Percentiles rank a stretch among this genome's conserved stretches.
phyloP scores from a whole-genome alignment of 2,329 filamentous ascomycete genomes.

The Monosporascus sp. region DNA sequence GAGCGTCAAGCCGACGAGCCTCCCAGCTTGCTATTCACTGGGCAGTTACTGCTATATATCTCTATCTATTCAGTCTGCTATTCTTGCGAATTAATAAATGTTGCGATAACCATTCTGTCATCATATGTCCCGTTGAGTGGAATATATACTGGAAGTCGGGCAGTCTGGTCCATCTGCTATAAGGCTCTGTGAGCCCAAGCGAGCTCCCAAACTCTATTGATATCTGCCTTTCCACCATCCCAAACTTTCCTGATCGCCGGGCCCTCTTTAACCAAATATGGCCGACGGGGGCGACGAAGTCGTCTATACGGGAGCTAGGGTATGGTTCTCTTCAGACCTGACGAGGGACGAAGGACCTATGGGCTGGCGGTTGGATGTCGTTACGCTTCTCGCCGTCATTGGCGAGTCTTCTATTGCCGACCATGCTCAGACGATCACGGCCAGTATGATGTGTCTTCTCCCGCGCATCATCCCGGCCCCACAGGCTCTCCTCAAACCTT shows the following conservation, averaged over 20 bases:
- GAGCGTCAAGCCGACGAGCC: too few relatives aligned
- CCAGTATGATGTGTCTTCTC: constrained; percentile 51
- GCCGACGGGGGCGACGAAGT: constrained; percentile 9
- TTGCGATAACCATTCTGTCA: too few relatives aligned
- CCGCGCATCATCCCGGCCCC: constrained; percentile 59
- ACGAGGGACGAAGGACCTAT: constrained; percentile 27
- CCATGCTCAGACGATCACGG: constrained; percentile 53
- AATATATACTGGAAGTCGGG: too few relatives aligned
- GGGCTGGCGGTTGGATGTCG: constrained; percentile 55
- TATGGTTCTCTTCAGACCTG: constrained; percentile 29
- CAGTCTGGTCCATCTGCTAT: too few relatives aligned
- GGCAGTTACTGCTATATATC: too few relatives aligned
- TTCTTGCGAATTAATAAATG: too few relatives aligned
- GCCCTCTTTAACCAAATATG: constrained; percentile 10
- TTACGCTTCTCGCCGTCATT: constrained; percentile 58
- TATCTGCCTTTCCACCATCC: constrained; percentile 3
- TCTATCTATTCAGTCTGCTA: too few relatives aligned
- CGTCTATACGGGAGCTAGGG: constrained; percentile 1
- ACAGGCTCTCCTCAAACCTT: constrained; percentile 54
- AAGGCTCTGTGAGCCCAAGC: not conserved
- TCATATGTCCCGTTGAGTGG: too few relatives aligned
- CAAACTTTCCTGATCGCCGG: constrained; percentile 7
- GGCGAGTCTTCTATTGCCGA: constrained; percentile 55
- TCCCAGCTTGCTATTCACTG: too few relatives aligned
- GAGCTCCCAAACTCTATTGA: constrained; percentile 11